Conservation (phyloP, 169 alveolate species). For the Eimeria nieschulzi region DNA sequence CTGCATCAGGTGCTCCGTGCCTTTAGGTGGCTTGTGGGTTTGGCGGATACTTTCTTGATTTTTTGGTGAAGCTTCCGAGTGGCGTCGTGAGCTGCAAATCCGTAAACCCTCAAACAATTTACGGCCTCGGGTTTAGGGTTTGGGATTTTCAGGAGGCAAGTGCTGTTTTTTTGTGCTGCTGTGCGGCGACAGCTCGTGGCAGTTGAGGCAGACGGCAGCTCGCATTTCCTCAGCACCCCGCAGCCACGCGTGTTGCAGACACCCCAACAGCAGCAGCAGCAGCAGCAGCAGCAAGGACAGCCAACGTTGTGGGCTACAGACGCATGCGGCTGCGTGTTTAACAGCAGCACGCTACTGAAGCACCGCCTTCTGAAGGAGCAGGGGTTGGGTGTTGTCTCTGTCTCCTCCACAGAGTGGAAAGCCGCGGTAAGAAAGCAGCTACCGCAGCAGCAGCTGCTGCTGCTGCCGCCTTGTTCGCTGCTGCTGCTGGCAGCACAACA, state of each 20-base stretch:
- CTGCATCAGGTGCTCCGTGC: not conserved
- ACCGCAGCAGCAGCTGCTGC: not conserved
- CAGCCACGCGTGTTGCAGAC: not conserved
- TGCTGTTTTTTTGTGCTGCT: not conserved
- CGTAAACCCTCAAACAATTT: not conserved
- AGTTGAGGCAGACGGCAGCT: constrained; percentile 21
- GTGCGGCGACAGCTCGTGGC: constrained; percentile 28
- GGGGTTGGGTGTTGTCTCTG: not conserved
- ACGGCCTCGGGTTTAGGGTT: not conserved
- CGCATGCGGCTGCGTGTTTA: not conserved
- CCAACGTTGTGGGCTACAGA: constrained; percentile 5
- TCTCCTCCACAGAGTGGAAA: not conserved
- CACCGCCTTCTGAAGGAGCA: constrained; percentile 14
- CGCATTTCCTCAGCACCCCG: constrained; percentile 15
- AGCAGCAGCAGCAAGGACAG: not conserved
- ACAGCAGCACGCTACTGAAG: constrained; percentile 21
- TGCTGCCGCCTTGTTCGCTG: too few relatives aligned
- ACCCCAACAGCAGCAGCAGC: not conserved
- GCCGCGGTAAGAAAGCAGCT: constrained; percentile 9
- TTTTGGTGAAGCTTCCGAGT: not conserved
- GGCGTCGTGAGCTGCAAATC: not conserved
- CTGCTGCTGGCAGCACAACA: too few relatives aligned
- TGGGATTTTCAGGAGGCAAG: not conserved
- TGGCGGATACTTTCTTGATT: not conserved
- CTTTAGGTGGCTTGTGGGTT: not conserved